Evolutionary conservation across 164 flowering plant species (phyloP), one percentile per base, ranked within the genome.

Genomic region (Vitis rotundifolia): DNA sequence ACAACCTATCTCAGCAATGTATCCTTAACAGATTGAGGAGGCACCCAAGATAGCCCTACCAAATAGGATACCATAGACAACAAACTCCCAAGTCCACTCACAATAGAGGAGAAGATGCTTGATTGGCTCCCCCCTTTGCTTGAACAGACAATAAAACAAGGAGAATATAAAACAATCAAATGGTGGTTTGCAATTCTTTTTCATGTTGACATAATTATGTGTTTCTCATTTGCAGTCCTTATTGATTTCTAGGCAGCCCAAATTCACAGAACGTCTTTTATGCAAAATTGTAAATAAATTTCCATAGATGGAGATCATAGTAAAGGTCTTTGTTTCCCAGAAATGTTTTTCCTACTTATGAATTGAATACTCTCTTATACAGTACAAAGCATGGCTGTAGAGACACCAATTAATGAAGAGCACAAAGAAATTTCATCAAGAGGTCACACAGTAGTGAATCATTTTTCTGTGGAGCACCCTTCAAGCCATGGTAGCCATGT

Each of bases 381-480:
- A 68, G 72, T 68, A 65, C 28, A 68, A 54, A 66, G 70, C 56
- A 56, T 51, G 18, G 28, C 68, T 49, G 13, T 64, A 53, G 69
- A 72, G 54, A 49, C 28, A 48, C 10, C 68, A 44, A 66, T 49
- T 10, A 69, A 63, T 62, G 50, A 15, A 47, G 68, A 71, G 64
- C 31, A 55, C 70, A 48, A 28, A 54, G 73, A 61, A 14, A 18
- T 59, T n/a, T 28, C 61, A 59, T 59, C 59, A 22, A 63, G 73
- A 49, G 64, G 54, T 31, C 60, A 52, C 62, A 52, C 9, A 22
- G 16, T 67, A 5, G 49, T 31, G 11, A 31, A 7, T 10, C 29
- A n/a, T 52, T 3, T n/a, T 16, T 52, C 53, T 63, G 18, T 15
- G 56, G 56, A 53, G 16, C 56, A 14, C 56, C n/a, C 56, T 53